Conservation (phyloP, 768 basidiomycete species). For the Lenzites betulinus region DNA sequence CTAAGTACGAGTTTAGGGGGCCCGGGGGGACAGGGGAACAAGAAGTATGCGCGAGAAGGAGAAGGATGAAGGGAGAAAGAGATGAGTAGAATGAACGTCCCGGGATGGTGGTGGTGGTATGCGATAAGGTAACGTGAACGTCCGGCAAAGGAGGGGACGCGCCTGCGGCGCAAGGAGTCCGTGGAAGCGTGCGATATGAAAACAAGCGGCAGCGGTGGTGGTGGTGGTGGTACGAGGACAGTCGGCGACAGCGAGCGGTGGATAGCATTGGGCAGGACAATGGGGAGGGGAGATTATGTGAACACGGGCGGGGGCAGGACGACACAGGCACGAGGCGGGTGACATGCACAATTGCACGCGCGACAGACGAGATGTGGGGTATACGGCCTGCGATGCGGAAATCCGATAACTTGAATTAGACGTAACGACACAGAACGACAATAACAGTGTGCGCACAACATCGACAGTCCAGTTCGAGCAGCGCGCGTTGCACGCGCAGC, state of each 20-base stretch:
- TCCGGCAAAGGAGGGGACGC: slow-evolving; percentile 13
- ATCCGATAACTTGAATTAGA: slow-evolving; percentile 20
- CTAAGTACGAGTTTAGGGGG: too few species aligned
- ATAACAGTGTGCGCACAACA: slow-evolving; percentile 19
- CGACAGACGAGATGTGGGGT: neutral
- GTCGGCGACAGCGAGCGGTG: slow-evolving; percentile 8
- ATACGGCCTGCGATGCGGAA: neutral
- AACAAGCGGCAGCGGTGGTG: neutral
- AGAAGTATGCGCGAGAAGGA: too few species aligned
- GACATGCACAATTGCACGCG: neutral
- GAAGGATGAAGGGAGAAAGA: too few species aligned
- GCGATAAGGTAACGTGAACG: neutral
- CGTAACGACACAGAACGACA: slow-evolving; percentile 15
- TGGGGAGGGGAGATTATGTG: neutral
- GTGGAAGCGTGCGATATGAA: neutral
- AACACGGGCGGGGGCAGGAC: neutral
- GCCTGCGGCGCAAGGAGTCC: slow-evolving; percentile 6
- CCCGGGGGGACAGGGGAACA: too few species aligned
- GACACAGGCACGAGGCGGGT: neutral
- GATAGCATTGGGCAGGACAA: neutral
- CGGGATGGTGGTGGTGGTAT: neutral
- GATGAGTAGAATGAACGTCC: neutral
- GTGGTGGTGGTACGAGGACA: neutral
- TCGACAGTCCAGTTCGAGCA: slow-evolving; percentile 9
- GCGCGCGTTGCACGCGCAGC: neutral